phyloP scores from a whole-genome alignment of 768 basidiomycete genomes.

The Pleurotus giganteus region DNA sequence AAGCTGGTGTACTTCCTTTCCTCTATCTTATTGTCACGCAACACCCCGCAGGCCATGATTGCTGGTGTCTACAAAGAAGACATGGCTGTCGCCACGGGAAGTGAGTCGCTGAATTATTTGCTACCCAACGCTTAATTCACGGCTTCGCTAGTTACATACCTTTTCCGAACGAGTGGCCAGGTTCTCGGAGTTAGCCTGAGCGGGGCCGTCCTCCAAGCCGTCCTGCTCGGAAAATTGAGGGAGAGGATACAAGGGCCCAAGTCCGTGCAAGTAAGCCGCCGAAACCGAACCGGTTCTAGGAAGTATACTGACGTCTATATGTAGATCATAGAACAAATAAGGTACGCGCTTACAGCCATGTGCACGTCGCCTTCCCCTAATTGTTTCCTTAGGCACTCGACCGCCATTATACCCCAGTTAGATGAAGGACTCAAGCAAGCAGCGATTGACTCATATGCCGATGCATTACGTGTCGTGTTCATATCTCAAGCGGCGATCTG shows the following conservation, averaged over 20 bases:
- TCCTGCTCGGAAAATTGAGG: constrained; percentile 69
- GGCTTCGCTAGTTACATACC: constrained; percentile 70
- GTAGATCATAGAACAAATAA: constrained; percentile 73
- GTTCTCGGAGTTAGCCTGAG: constrained; percentile 91
- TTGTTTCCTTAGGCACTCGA: constrained; percentile 52
- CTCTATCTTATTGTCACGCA: constrained; percentile 2
- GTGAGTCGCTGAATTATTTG: constrained; percentile 47
- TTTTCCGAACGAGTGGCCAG: constrained; percentile 93
- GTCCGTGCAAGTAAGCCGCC: constrained; percentile 60
- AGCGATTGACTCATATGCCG: constrained; percentile 76
- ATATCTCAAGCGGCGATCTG: constrained; percentile 72
- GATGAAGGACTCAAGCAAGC: constrained; percentile 51
- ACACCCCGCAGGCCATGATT: constrained; percentile 71
- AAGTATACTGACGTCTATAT: constrained; percentile 14
- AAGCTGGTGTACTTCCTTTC: constrained; percentile 23
- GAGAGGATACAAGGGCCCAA: constrained; percentile 74
- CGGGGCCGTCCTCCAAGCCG: constrained; percentile 79
- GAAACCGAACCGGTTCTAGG: not conserved
- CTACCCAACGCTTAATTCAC: constrained; percentile 9
- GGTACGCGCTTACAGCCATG: constrained; percentile 32
- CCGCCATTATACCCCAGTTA: constrained; percentile 68
- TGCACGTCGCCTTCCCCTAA: not conserved
- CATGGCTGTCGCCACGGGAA: constrained; percentile 86
- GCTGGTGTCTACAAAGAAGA: constrained; percentile 77
- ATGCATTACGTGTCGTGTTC: constrained; percentile 80